Percentiles rank a stretch among this genome's conserved stretches.
Evolutionary conservation across 2,329 filamentous ascomycete species (phyloP).

Genomic region (Capronia coronata): DNA sequence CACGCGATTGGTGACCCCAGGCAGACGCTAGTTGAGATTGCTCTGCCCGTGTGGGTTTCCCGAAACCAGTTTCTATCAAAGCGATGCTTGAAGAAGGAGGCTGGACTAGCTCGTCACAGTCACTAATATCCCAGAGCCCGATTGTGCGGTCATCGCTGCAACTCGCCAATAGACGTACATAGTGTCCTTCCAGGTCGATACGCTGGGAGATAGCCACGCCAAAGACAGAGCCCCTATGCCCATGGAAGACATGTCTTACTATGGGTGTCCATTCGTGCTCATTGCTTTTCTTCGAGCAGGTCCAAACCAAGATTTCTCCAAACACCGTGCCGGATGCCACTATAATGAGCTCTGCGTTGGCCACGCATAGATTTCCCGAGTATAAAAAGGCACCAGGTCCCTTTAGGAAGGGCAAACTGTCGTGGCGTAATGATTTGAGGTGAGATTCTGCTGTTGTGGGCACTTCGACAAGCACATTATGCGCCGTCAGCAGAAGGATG

Average conservation of each 20-base stretch:
- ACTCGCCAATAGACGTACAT: conserved; percentile 66
- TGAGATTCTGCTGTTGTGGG: background rate
- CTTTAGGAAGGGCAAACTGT: conserved; percentile 40
- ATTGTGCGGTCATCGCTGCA: conserved; percentile 94
- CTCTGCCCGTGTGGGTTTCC: conserved; percentile 35
- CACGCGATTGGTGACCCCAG: conserved; percentile 83
- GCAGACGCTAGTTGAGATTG: conserved; percentile 50
- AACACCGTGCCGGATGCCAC: conserved; percentile 89
- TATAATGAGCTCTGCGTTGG: conserved; percentile 54
- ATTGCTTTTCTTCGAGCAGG: conserved; percentile 43
- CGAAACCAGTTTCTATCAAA: conserved; percentile 58
- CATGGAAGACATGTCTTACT: conserved; percentile 53
- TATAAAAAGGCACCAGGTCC: conserved; percentile 75
- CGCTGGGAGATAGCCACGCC: conserved; percentile 70
- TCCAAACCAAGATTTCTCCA: conserved; percentile 89
- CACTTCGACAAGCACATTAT: conserved; percentile 68
- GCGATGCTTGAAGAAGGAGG: conserved; percentile 4
- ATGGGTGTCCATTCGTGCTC: conserved; percentile 31
- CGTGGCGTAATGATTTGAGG: conserved; percentile 29
- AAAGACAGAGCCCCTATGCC: conserved; percentile 90
- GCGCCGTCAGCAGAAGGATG: conserved; percentile 69
- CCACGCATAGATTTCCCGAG: conserved; percentile 66
- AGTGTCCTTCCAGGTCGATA: conserved; percentile 37
- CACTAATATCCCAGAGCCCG: conserved; percentile 75
- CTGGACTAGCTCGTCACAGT: conserved; percentile 38